Evolutionary conservation across 495 filamentous ascomycete genomes (phyloP).

Genomic region (Aspergillus asperescens): DNA sequence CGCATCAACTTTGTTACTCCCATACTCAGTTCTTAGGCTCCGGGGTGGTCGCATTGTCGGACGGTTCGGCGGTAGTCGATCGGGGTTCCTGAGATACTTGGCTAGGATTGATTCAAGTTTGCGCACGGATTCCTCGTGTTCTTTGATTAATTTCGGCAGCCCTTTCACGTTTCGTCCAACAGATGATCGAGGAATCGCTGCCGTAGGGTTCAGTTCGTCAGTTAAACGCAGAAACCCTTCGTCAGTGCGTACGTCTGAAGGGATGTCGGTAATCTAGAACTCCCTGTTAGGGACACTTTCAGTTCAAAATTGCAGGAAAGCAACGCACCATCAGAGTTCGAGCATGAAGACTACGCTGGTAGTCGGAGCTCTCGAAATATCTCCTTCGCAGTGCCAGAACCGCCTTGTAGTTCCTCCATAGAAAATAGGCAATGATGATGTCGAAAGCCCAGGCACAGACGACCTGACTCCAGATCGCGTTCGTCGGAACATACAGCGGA

Average conservation of each 20-base stretch:
- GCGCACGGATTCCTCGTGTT: constrained; percentile 76
- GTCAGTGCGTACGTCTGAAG: constrained; percentile 64
- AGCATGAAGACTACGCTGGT: constrained; percentile 81
- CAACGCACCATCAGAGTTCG: constrained; percentile 74
- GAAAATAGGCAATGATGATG: constrained; percentile 66
- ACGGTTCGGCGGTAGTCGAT: constrained; percentile 70
- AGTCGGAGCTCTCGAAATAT: constrained; percentile 85
- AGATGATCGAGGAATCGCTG: constrained; percentile 68
- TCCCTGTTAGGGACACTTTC: background rate
- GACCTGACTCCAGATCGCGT: constrained; percentile 72
- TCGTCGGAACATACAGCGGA: constrained; percentile 42
- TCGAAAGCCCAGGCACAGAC: constrained; percentile 75
- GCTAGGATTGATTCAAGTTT: constrained; percentile 77
- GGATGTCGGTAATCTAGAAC: constrained; percentile 74
- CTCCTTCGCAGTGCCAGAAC: constrained; percentile 63
- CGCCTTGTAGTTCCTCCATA: constrained; percentile 85
- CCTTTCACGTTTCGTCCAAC: constrained; percentile 90
- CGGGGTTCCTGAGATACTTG: constrained; percentile 83
- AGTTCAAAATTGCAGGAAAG: background rate
- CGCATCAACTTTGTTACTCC: constrained; percentile 66
- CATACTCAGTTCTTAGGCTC: constrained; percentile 49
- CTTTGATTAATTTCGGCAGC: constrained; percentile 73
- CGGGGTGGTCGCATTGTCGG: constrained; percentile 75
- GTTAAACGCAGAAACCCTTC: constrained; percentile 80
- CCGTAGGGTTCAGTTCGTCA: constrained; percentile 67